These are phyloP conservation scores for Scenedesmus sp. DNA, from an alignment of 163 green algal genomes.

Conservation along the genomic window DNA sequence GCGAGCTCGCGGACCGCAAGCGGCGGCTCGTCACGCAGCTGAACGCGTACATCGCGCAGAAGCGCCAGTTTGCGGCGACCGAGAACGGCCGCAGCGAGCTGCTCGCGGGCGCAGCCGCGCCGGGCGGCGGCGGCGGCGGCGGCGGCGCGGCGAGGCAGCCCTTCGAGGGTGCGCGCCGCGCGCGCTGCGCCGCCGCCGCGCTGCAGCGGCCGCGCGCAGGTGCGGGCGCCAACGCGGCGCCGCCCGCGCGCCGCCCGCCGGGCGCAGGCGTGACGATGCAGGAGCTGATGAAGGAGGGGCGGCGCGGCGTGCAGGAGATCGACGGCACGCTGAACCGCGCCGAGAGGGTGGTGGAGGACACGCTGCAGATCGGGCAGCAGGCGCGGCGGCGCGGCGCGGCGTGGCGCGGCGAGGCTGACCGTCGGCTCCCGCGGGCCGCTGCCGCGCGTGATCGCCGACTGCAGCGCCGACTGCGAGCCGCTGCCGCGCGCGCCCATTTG, in stretches of 20 bases:
- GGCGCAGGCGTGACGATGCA: constrained; percentile 76
- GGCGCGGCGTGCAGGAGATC: constrained; percentile 79
- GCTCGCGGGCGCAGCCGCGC: constrained; percentile 40
- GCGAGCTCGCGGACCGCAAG: constrained; percentile 71
- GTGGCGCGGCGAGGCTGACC: neutral
- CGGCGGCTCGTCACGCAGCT: constrained; percentile 73
- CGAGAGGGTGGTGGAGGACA: constrained; percentile 82
- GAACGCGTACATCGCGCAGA: constrained; percentile 82
- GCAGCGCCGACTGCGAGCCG: neutral
- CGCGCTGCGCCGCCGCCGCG: too few relatives aligned
- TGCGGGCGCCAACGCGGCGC: too few relatives aligned
- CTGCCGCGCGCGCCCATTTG: too few relatives aligned
- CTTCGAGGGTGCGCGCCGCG: too few relatives aligned
- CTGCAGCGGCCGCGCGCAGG: too few relatives aligned
- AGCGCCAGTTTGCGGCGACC: constrained; percentile 65
- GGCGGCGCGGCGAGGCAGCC: neutral
- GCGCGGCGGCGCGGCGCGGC: constrained; percentile 9
- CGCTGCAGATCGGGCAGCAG: constrained; percentile 58
- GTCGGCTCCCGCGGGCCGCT: neutral
- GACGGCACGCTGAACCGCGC: constrained; percentile 73
- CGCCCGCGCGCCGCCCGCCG: too few relatives aligned
- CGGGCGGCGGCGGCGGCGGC: neutral
- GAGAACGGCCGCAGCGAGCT: constrained; percentile 47
- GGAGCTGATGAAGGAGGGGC: constrained; percentile 83
- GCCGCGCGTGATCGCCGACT: too few relatives aligned